Base-by-base conservation (phyloP, 108 stramenopile genomes). In the Nannochloropsis granulata region DNA sequence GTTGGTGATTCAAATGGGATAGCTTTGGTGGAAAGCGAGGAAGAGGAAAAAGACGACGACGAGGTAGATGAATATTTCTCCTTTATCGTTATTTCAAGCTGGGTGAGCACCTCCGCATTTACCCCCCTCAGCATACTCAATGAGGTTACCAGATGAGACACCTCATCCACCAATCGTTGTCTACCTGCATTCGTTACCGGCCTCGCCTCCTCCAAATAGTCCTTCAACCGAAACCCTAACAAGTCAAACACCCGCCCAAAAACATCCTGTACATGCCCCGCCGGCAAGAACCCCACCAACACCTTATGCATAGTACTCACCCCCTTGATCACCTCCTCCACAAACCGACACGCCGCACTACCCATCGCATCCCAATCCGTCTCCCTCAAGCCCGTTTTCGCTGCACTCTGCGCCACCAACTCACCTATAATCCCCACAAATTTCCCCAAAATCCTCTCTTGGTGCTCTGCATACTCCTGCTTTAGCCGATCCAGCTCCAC, bases 361-460 rank as follows among this genome's bases (percentile, higher is more conserved):
- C 82, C 82, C 84, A 82, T 91, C 3, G 88, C 94, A 85, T 91
- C 85, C 44, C 78, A 85, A 84, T 93, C 94, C 89, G 94, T 97
- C 86, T 95, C 90, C 42, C 89, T 93, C 79, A 88, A 84, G 25
- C 85, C 79, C 44, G 95, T 93, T 43, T 85, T 92, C 23, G 93
- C 90, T 12, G 92, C 94, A 56, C 94, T 81, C 79, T 82, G 81
- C 87, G 23, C 92, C 90, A 78, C 95, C 98, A 96, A 94, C 71
- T 96, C 95, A 45, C 94, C 95, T 78, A 98, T 95, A 85, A 98
- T 98, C 78, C 92, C 93, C 23, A 97, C 96, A 87, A 98, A 96
- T 85, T 98, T 98, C 88, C 90, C 92, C 25, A 98, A 19, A 13
- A 82, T 42, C 91, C 94, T 95, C 82, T 94, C 94, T 80, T 91